Conservation (phyloP, 2,329 filamentous ascomycete genomes). For the Elsinoe fawcettii region DNA sequence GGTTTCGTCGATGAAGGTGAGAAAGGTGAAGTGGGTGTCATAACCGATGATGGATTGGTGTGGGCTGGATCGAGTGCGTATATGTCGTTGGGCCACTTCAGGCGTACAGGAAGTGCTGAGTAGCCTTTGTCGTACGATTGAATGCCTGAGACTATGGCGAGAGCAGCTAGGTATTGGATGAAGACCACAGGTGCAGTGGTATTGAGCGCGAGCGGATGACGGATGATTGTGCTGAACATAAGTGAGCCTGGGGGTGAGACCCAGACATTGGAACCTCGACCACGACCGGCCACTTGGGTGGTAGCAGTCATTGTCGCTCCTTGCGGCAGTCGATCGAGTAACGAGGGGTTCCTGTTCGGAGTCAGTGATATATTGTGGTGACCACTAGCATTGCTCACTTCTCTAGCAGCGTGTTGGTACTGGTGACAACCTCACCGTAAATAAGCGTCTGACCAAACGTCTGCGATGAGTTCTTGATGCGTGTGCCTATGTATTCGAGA, state of each 20-base stretch:
- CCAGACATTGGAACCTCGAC: slow-evolving; percentile 90
- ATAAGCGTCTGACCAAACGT: slow-evolving; percentile 71
- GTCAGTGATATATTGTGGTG: slow-evolving; percentile 9
- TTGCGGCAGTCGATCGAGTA: slow-evolving; percentile 67
- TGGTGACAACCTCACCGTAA: slow-evolving; percentile 88
- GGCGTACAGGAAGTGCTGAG: slow-evolving; percentile 64
- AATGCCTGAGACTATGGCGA: slow-evolving; percentile 79
- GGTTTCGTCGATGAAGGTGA: neutral
- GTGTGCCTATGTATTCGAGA: slow-evolving; percentile 56
- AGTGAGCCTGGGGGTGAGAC: slow-evolving; percentile 78
- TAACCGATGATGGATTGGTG: neutral
- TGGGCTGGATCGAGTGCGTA: slow-evolving; percentile 33
- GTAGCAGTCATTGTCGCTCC: slow-evolving; percentile 87
- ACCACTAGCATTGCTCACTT: slow-evolving; percentile 47
- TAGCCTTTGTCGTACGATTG: slow-evolving; percentile 71
- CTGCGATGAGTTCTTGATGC: slow-evolving; percentile 42
- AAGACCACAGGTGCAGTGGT: slow-evolving; percentile 76
- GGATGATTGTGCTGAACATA: slow-evolving; percentile 81
- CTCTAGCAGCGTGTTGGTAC: slow-evolving; percentile 86
- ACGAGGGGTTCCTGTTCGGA: slow-evolving; percentile 58
- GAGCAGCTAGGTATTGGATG: slow-evolving; percentile 82
- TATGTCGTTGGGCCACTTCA: slow-evolving; percentile 98
- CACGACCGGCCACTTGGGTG: slow-evolving; percentile 78
- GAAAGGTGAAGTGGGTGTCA: neutral
- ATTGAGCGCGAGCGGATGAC: slow-evolving; percentile 68